Base-by-base conservation (phyloP, 805 yeast species). In the Barnettozyma botsteinii region DNA sequence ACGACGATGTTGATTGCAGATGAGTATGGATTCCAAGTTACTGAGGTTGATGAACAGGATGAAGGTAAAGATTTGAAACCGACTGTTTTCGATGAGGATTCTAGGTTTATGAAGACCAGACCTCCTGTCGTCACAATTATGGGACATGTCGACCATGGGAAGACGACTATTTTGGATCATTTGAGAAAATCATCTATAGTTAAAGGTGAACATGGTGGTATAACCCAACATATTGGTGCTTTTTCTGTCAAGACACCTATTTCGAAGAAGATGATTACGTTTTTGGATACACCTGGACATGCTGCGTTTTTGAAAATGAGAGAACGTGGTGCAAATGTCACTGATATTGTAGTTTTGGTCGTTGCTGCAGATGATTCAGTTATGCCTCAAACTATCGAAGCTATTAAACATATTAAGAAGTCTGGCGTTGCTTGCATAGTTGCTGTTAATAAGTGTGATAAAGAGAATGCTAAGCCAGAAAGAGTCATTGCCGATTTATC, bases 61-160 rank as follows among this genome's bases (percentile, higher is more conserved):
- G 23, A 50, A 47, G 43, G 68, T 53, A 35, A 62, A 69, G 37
- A 77, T 73, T 42, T 83, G 38, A 76, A 80, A 46, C 77, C 86
- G 14, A 69, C 73, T 13, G 75, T 79, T 0, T 45, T 52, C 9
- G 52, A 65, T 0, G 51, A 55, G 15, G 56, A 65, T 2, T 75
- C 85, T 0, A 69, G 64, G 2, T 54, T 62, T 18, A 58, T 82
- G 47, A 77, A 75, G 33, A 69, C 79, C 7, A 68, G 98, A 48
- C 88, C 98, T 0, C 98, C 98, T 0, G 82, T 93, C 19, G 97
- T 93, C 5, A 89, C 98, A 0, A 85, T 93, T 38, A 93, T 93
- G 98, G 98, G 98, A 3, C 98, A 93, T 60, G 98, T 93, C 23
- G 98, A 93, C 61, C 98, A 93, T 57, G 98, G 98, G 3, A 93